Base-by-base conservation (phyloP, 352 stramenopile genomes). In the Phytophthora tubulina region DNA sequence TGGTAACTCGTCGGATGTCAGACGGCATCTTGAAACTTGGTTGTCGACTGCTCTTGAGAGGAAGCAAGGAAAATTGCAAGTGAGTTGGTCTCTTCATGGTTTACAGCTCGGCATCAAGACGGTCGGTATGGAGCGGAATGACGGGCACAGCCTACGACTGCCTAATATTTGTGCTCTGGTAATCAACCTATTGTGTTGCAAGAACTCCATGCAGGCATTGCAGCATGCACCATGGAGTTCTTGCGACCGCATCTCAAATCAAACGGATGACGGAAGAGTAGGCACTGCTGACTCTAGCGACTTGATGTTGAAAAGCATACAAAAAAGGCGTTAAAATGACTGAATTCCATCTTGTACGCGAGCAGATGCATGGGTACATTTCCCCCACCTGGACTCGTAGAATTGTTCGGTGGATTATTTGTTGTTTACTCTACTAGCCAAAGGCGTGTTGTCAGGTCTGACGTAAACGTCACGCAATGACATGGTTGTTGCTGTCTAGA, bases 171-270 rank as follows among this genome's bases (percentile, higher is more conserved):
- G n/a, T 9, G 32, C 30, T 57, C 32, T 45, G 32, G 50, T 57
- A 44, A 57, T 17, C 50, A 57, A 10, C 8, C 45, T n/a, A n/a
- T n/a, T n/a, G n/a, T n/a, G n/a, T n/a, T n/a, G n/a, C n/a, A n/a
- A n/a, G n/a, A n/a, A n/a, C n/a, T n/a, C n/a, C n/a, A n/a, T n/a
- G n/a, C 41, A 46, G 7, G 41, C 4, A n/a, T n/a, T 46, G 39
- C 39, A 0, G 17, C 39, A 21, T 27, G 13, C 36, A 50, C 31
- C 21, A n/a, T 21, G 39, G 41, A 62, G 31, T 30, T 32, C 54
- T 62, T 49, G 53, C 38, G 53, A 60, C 10, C 38, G 27, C 53
- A 60, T 60, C 39, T 41, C 54, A 62, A 62, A 62, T 62, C 54
- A 14, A 51, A 42, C 54, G 39, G 39, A 38, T 42, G 54, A 13